Base-by-base conservation (phyloP, 164 flowering plant species). In the Buxus sempervirens region DNA sequence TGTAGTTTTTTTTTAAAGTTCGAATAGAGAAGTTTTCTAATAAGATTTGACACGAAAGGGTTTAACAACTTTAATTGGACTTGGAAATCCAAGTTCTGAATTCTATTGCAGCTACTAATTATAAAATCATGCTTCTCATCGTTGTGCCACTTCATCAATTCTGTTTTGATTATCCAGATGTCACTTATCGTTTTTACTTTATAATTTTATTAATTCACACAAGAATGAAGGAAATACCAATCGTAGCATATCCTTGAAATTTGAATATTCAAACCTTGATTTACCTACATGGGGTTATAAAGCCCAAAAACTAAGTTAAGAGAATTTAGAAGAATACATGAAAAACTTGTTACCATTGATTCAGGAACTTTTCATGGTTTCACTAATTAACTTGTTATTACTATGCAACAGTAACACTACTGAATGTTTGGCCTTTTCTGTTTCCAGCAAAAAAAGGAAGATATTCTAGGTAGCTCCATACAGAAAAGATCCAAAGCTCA, bases 401-500 rank as follows among this genome's bases (percentile, higher is more conserved):
- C 18, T n/a, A n/a, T 61, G 42, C 24, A 70, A 38, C n/a, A n/a
- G n/a, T n/a, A n/a, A n/a, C 20, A 24, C 22, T 28, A 41, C 26
- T 45, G 62, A 27, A 58, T 53, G 19, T 61, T 22, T 20, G 21
- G 18, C 58, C n/a, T 61, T 64, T 65, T 62, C 28, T 41, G 20
- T 8, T 70, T 73, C 36, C 78, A 91, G 96, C 76, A 78, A 77
- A 88, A 84, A 80, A 88, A 75, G 72, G 84, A 83, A 71, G 85
- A 88, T 70, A 65, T 90, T 28, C 63, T 79, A 25, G 70, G 80
- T 42, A 73, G 77, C 60, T 75, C 88, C 14, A 84, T 94, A 66
- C 85, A 78, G 62, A 81, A 87, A 9, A 86, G 96, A 77, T 83
- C 91, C 41, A 91, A 87, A 78, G 98, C 97, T 70, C 96, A 94